A percentile compares a stretch with the other conserved stretches of the same genome.
Evolutionary conservation across 805 yeast species (phyloP).

Genomic region (Cyberlindnera suaveolens): DNA sequence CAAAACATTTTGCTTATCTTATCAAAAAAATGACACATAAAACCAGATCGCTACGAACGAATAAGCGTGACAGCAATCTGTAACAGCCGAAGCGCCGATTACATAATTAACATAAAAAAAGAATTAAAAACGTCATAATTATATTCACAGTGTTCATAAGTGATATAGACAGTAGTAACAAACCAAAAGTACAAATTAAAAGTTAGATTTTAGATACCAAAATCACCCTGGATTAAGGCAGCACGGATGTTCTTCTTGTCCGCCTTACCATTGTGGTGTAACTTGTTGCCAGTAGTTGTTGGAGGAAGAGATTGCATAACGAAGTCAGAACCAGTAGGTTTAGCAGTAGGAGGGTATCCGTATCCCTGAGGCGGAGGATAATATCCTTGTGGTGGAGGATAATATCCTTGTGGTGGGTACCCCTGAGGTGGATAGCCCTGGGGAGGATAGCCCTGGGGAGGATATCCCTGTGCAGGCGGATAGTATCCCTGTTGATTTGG

Average conservation of each 20-base stretch:
- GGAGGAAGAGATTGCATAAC: constrained; percentile 44
- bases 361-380: constrained; percentile 10
- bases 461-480: constrained; percentile 15
- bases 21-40: too few species aligned
- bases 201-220: constrained; percentile 45
- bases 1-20: too few species aligned
- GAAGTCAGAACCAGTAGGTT: constrained; percentile 30
- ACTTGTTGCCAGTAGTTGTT: constrained; percentile 35
- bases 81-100: too few species aligned
- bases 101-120: too few species aligned
- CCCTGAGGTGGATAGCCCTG: constrained; percentile 19
- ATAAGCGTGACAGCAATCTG: too few species aligned
- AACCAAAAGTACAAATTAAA: too few species aligned
- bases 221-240: constrained; percentile 59
- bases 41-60: too few species aligned
- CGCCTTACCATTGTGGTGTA: constrained; percentile 31
- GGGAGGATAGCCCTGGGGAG: constrained; percentile 13
- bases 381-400: constrained; percentile 14
- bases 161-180: too few species aligned
- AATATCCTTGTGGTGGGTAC: constrained; percentile 23
- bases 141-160: too few species aligned
- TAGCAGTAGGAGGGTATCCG: constrained; percentile 8
- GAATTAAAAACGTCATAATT: too few species aligned
- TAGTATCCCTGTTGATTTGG: constrained; percentile 5
- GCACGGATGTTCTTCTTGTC: constrained; percentile 56